Conservation (phyloP, 345 rosid genomes). For the Odontarrhena argentea region DNA sequence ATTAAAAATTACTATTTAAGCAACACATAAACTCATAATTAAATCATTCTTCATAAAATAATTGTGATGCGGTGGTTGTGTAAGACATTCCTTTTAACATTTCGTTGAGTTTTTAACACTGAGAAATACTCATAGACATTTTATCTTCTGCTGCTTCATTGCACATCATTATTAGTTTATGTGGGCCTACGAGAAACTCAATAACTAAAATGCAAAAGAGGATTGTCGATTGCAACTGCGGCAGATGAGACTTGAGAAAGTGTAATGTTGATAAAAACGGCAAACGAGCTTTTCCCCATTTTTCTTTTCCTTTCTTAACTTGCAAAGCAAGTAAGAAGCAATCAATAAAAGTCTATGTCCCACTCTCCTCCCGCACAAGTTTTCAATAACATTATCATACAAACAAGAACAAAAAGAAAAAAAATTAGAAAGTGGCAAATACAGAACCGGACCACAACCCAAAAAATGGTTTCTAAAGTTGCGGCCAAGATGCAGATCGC, state of each 20-base stretch:
- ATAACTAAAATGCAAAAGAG: background rate
- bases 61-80: too few species aligned
- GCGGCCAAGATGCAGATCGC: slow-evolving; percentile 67
- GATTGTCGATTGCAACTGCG: background rate
- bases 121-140: too few species aligned
- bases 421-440: slow-evolving; percentile 22
- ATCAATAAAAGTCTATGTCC: slow-evolving; percentile 34
- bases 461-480: slow-evolving; percentile 21
- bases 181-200: too few species aligned
- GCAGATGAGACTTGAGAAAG: background rate
- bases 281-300: slow-evolving; percentile 35
- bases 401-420: slow-evolving; percentile 12
- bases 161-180: too few species aligned
- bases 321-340: slow-evolving; percentile 37
- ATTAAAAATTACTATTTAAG: too few species aligned
- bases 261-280: background rate
- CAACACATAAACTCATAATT: too few species aligned
- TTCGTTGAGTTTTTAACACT: too few species aligned
- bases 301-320: slow-evolving; percentile 17
- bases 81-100: too few species aligned
- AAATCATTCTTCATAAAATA: too few species aligned
- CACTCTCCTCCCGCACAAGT: slow-evolving; percentile 12
- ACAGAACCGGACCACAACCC: slow-evolving; percentile 19
- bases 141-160: too few species aligned
- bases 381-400: slow-evolving; percentile 35